Evolutionary conservation across 2,329 filamentous ascomycete species (phyloP).

Genomic region (Samsoniella hepiali): DNA sequence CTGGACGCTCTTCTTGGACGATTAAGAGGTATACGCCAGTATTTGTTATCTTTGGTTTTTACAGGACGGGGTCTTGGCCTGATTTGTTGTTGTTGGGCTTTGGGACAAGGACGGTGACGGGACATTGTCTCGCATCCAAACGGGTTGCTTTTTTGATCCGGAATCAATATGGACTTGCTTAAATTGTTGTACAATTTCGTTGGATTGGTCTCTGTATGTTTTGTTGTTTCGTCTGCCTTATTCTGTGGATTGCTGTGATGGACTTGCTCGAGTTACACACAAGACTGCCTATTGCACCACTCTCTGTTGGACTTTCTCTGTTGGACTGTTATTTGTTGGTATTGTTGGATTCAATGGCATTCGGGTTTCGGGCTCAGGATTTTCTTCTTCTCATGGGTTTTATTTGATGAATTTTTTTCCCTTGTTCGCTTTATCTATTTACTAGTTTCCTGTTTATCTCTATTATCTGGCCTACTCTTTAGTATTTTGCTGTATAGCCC

Average conservation of each 20-base stretch:
- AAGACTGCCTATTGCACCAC: neutral
- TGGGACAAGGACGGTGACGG: neutral
- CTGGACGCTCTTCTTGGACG: neutral
- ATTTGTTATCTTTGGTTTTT: constrained; percentile 12
- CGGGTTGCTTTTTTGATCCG: neutral
- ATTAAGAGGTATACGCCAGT: neutral
- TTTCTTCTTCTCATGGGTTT: constrained; percentile 19
- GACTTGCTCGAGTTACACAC: neutral
- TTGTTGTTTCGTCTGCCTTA: neutral
- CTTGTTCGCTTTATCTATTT: neutral
- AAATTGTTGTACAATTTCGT: constrained; percentile 19
- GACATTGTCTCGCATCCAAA: neutral
- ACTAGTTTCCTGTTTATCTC: constrained; percentile 3
- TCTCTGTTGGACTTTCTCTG: neutral
- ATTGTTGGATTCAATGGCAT: constrained; percentile 15
- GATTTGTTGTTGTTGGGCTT: neutral
- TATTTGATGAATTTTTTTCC: constrained; percentile 15
- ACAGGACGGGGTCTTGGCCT: neutral
- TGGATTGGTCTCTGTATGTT: constrained; percentile 3
- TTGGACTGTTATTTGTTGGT: constrained; percentile 11
- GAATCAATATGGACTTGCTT: constrained; percentile 14
- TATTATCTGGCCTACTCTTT: constrained; percentile 21
- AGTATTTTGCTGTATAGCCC: constrained; percentile 19
- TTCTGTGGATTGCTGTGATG: neutral
- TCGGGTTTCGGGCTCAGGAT: constrained; percentile 15